Evolutionary conservation across 148 eudicot species (phyloP).

Genomic region (Chenopodium album): DNA sequence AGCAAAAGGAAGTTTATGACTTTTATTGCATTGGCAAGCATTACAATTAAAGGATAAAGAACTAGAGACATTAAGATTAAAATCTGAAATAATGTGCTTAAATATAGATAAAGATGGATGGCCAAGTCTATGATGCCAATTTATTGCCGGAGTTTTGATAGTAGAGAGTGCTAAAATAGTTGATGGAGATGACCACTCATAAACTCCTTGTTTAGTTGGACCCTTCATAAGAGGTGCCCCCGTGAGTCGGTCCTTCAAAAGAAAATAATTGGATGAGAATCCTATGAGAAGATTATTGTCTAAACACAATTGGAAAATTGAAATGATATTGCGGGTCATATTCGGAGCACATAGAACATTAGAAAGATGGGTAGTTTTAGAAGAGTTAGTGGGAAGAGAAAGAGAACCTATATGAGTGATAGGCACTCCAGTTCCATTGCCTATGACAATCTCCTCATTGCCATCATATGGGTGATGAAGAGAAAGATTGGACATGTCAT

Average conservation of each 20-base stretch:
- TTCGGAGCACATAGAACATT: no score
- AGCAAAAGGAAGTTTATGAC: neutral
- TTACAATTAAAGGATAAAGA: neutral
- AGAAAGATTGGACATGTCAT: neutral
- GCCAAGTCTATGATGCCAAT: neutral
- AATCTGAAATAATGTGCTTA: neutral
- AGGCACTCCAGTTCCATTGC: neutral
- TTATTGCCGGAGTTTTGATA: neutral
- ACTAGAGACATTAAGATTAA: neutral
- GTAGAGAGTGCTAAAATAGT: neutral
- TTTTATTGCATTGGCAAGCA: neutral
- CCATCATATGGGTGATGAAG: neutral
- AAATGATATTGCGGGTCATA: no score
- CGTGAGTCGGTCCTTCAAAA: neutral
- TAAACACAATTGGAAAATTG: no score
- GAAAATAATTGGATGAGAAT: neutral
- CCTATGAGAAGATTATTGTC: neutral
- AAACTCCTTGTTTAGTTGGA: neutral
- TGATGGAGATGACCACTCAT: neutral
- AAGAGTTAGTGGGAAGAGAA: no score
- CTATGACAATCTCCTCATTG: neutral
- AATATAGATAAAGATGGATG: neutral
- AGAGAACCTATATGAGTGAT: neutral
- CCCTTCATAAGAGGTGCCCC: neutral
- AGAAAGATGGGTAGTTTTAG: no score